Conservation (phyloP, 2,329 filamentous ascomycete species). For the Elsinoe australis region DNA sequence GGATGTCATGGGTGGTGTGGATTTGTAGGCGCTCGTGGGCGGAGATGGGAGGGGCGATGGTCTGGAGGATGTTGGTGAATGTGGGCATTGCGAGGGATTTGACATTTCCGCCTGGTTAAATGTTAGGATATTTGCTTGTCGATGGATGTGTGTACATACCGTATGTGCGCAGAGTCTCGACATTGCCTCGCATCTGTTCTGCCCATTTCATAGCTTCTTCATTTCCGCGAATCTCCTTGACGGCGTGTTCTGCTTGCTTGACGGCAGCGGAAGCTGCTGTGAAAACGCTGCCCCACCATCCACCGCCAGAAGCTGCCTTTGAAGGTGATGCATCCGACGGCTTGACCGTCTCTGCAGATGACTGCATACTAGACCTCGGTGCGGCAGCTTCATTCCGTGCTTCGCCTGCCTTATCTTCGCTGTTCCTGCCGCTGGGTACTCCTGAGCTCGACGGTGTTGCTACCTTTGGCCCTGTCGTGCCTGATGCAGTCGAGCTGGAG, state of each 20-base stretch:
- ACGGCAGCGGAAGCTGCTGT: constrained; percentile 75
- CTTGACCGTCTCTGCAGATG: constrained; percentile 9
- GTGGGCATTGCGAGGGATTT: constrained; percentile 82
- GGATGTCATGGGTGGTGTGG: constrained; percentile 92
- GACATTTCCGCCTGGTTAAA: constrained; percentile 67
- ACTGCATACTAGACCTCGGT: constrained; percentile 35
- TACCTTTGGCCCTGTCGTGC: constrained; percentile 30
- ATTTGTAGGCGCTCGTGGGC: constrained; percentile 95
- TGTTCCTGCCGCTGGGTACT: constrained; percentile 46
- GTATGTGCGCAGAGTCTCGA: constrained; percentile 65
- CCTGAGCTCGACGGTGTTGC: constrained; percentile 45
- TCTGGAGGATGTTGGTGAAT: constrained; percentile 90
- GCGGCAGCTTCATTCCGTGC: constrained; percentile 58
- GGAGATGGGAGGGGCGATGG: constrained; percentile 89
- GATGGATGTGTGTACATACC: constrained; percentile 46
- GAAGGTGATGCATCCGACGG: constrained; percentile 12
- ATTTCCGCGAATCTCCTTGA: constrained; percentile 91
- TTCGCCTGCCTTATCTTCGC: constrained; percentile 53
- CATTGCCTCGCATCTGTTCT: constrained; percentile 85
- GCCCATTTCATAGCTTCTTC: constrained; percentile 96
- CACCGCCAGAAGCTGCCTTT: constrained; percentile 49
- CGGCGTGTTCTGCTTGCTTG: constrained; percentile 86
- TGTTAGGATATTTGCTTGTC: constrained; percentile 21
- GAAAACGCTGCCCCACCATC: constrained; percentile 84
- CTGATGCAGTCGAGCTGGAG: constrained; percentile 40